A percentile compares a stretch with the other conserved stretches of the same genome.
These are phyloP conservation scores for Pestalotiopsis sp. DNA, from an alignment of 2,329 filamentous ascomycete species.

Conservation along the genomic window DNA sequence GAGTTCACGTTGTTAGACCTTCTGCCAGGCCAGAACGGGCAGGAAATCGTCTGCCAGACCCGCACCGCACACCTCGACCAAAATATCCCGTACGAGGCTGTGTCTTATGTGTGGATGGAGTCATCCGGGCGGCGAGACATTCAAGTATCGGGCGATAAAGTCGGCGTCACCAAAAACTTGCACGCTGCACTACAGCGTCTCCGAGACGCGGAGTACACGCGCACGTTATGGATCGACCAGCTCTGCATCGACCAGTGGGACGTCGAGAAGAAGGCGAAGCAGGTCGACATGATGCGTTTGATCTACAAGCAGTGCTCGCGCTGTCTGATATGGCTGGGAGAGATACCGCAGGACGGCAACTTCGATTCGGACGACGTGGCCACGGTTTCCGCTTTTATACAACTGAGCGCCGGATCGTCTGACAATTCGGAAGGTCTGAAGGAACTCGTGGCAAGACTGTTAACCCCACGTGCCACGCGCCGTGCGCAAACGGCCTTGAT, in stretches of 20 bases:
- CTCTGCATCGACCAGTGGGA: conserved; percentile 19
- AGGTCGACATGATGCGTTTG: conserved; percentile 16
- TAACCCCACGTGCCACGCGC: not conserved
- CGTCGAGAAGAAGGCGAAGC: conserved; percentile 12
- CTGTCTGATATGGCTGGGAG: conserved; percentile 9
- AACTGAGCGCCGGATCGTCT: not conserved
- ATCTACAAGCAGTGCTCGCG: conserved; percentile 11
- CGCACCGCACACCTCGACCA: not conserved
- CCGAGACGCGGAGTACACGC: not conserved
- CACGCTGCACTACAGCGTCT: not conserved
- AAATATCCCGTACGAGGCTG: not conserved
- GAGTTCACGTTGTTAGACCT: not conserved
- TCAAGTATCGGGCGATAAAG: not conserved
- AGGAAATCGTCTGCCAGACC: not conserved
- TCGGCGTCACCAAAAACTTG: not conserved
- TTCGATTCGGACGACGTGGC: not conserved
- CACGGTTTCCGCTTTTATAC: not conserved
- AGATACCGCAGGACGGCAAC: not conserved
- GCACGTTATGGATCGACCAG: conserved; percentile 15
- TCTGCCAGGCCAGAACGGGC: not conserved
- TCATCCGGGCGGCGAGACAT: not conserved
- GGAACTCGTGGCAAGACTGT: not conserved
- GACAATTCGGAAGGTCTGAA: not conserved
- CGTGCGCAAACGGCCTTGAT: not conserved
- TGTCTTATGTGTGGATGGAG: not conserved